Percentiles rank a stretch among this genome's conserved stretches.
These are phyloP conservation scores for Fusarium keratoplasticum DNA, from an alignment of 2,329 filamentous ascomycete genomes.

Conservation along the genomic window DNA sequence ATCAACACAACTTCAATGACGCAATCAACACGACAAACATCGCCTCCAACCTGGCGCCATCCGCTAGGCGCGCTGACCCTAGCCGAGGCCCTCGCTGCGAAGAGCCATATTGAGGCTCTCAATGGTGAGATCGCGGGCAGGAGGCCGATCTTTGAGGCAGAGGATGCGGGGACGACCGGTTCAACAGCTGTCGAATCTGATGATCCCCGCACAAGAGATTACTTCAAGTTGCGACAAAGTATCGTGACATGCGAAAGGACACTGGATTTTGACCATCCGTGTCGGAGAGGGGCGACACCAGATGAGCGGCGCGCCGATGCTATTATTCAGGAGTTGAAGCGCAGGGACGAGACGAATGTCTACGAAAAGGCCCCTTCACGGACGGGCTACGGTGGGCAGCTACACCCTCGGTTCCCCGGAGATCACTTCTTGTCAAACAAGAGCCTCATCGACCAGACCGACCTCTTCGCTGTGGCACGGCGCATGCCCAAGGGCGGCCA, in stretches of 20 bases:
- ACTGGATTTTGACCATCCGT: constrained; percentile 56
- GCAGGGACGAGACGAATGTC: constrained; percentile 50
- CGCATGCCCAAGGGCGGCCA: constrained; percentile 78
- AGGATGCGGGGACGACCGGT: background rate
- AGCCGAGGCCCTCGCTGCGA: constrained; percentile 38
- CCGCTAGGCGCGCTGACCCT: constrained; percentile 1
- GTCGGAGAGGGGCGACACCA: constrained; percentile 46
- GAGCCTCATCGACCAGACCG: constrained; percentile 65
- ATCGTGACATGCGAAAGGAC: constrained; percentile 49
- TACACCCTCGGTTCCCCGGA: constrained; percentile 58
- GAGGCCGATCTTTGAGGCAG: background rate
- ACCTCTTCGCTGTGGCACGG: constrained; percentile 66
- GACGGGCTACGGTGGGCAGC: constrained; percentile 56
- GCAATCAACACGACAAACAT: constrained; percentile 24
- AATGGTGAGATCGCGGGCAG: constrained; percentile 37
- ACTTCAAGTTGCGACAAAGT: constrained; percentile 46
- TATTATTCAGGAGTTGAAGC: constrained; percentile 54
- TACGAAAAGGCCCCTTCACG: constrained; percentile 50
- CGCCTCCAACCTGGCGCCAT: constrained; percentile 10
- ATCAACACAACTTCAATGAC: constrained; percentile 15
- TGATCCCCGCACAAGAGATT: constrained; percentile 39
- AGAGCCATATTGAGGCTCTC: constrained; percentile 41
- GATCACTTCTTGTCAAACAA: constrained; percentile 71
- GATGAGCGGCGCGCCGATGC: constrained; percentile 53
- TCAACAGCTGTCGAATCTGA: constrained; percentile 6